Evolutionary conservation across 495 filamentous ascomycete species (phyloP), one percentile per base, ranked within the genome.

Genomic region (Hypoxylon lenormandii): DNA sequence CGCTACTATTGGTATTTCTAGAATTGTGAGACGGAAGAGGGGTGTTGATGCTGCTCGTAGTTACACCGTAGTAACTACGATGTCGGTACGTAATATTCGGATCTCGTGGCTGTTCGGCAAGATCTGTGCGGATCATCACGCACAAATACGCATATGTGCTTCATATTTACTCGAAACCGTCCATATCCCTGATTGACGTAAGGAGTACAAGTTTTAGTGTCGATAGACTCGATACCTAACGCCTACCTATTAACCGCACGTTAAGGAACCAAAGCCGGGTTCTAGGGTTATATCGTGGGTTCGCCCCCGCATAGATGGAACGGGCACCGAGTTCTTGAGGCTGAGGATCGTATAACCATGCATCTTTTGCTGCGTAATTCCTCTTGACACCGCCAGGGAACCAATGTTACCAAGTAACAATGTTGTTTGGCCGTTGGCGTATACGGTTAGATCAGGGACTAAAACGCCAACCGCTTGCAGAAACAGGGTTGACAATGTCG

Each of bases 341-440:
- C 60, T 70, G 60, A 64, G 54, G 64, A 67, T 54, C 21, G 53
- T 15, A 38, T n/a, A 64, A 42, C 28, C 59, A 47, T 54, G 48
- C 45, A 59, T 54, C 28, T 37, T 50, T 43, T 49, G 36, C 7
- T 52, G 26, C 21, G 47, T 49, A 40, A 49, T 64, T 47, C 51
- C 51, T 61, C 58, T 45, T 62, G 51, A n/a, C 38, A 19, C 16
- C 28, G 61, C 51, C 37, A n/a, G 10, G 30, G 50, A 11, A 45
- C 21, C 21, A 23, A 4, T 52, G 43, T 52, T 49, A 40, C 48
- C 37, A 55, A 63, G 45, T 36, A 57, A 55, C 33, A 33, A 33
- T 33, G 30, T 11, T 4, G 10, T 13, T 64, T 11, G 4, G 16
- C 11, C 33, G 11, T 6, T 6, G 38, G 38, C 18, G 23, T 19